Evolutionary conservation across 257 asterid species (phyloP).

Genomic region (Eucommia ulmoides): DNA sequence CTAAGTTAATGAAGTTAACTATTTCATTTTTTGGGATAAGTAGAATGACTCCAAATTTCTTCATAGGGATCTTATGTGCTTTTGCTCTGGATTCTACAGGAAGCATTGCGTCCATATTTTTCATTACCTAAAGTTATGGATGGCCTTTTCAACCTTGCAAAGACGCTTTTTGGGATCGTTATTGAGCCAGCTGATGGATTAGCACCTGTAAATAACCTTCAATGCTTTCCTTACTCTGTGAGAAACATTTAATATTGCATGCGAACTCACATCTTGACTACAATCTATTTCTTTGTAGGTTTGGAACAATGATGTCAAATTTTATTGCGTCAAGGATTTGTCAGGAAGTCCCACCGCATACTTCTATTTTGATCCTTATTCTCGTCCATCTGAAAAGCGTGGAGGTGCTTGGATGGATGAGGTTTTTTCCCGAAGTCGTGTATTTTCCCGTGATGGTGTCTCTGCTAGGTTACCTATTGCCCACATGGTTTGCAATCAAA

Average conservation of each 20-base stretch:
- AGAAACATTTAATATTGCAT: slow-evolving; percentile 2
- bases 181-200: slow-evolving; percentile 76
- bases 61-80: not conserved
- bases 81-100: slow-evolving; percentile 39
- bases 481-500: slow-evolving; percentile 98
- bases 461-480: slow-evolving; percentile 90
- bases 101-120: slow-evolving; percentile 93
- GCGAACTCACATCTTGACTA: slow-evolving; percentile 8
- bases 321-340: slow-evolving; percentile 74
- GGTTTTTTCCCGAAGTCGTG: slow-evolving; percentile 83
- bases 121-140: slow-evolving; percentile 95
- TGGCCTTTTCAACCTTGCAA: slow-evolving; percentile 85
- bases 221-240: slow-evolving; percentile 7
- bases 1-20: no score
- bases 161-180: slow-evolving; percentile 57
- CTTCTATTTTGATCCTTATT: slow-evolving; percentile 93
- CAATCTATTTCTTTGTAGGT: slow-evolving; percentile 41
- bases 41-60: no score
- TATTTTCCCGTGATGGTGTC: slow-evolving; percentile 63
- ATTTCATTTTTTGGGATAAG: no score
- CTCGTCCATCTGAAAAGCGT: slow-evolving; percentile 95
- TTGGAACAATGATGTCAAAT: slow-evolving; percentile 85
- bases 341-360: slow-evolving; percentile 72
- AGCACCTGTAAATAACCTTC: slow-evolving; percentile 53
- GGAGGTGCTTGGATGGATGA: slow-evolving; percentile 99